These are phyloP conservation scores for Asterophora parasitica DNA, from an alignment of 768 basidiomycete species.

Conservation along the genomic window DNA sequence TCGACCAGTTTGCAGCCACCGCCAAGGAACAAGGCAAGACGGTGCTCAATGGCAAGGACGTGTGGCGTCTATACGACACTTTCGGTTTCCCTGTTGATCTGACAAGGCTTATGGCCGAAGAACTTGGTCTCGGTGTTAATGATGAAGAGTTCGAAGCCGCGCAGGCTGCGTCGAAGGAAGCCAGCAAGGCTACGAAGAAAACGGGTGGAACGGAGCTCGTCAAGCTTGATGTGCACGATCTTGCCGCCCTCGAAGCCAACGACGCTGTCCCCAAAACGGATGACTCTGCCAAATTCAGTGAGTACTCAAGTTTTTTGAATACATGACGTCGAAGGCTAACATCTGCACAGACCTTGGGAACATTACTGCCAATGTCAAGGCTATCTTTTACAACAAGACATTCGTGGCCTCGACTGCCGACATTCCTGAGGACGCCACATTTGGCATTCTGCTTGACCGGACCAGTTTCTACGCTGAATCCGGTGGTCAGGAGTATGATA, in stretches of 20 bases:
- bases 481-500: conserved; percentile 97
- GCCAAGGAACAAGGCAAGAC: conserved; percentile 58
- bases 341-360: conserved; percentile 63
- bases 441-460: conserved; percentile 86
- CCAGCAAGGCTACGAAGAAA: conserved; percentile 81
- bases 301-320: conserved; percentile 27
- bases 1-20: conserved; percentile 77
- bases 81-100: conserved; percentile 98
- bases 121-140: conserved; percentile 79
- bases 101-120: conserved; percentile 96
- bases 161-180: conserved; percentile 83
- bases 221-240: conserved; percentile 93
- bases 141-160: conserved; percentile 87
- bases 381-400: conserved; percentile 77
- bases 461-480: conserved; percentile 98
- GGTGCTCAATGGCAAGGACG: conserved; percentile 83
- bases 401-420: conserved; percentile 66
- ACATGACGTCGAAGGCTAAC: not conserved
- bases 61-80: conserved; percentile 97
- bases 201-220: conserved; percentile 63
- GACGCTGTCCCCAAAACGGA: conserved; percentile 82
- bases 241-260: conserved; percentile 81
- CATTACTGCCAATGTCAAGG: conserved; percentile 68
- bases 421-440: conserved; percentile 59
- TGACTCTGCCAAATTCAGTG: conserved; percentile 88